Conservation (phyloP, 1,139 yeast genomes). For the Nakaseomyces uthaithaninus region DNA sequence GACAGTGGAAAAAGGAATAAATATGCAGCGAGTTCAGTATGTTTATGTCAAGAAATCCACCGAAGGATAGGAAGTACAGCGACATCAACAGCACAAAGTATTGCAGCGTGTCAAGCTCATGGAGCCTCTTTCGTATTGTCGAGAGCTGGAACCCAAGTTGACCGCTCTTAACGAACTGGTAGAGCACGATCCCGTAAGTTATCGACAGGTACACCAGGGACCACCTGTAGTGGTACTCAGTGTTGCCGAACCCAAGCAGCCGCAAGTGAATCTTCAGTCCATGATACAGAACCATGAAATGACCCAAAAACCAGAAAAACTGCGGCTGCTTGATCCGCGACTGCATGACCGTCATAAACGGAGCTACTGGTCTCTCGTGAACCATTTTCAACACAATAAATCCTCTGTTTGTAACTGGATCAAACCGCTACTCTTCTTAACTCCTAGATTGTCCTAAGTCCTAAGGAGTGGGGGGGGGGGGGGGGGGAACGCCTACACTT, state of each 20-base stretch:
- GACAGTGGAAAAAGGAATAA: conserved; percentile 50
- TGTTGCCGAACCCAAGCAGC: conserved; percentile 13
- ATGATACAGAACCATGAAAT: conserved; percentile 27
- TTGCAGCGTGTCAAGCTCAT: conserved; percentile 27
- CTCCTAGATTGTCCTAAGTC: no score
- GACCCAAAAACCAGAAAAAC: conserved; percentile 31
- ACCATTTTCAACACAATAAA: conserved; percentile 2
- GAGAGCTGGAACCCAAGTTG: conserved; percentile 16
- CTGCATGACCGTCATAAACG: conserved; percentile 19
- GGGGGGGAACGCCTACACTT: no score
- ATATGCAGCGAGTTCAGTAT: conserved; percentile 46
- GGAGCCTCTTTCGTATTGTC: conserved; percentile 17
- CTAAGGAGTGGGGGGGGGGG: no score
- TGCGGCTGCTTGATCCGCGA: conserved; percentile 29
- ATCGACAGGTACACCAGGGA: conserved; percentile 20
- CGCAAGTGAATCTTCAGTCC: conserved; percentile 22
- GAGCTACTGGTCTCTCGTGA: conserved; percentile 16
- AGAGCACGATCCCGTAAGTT: conserved; percentile 30
- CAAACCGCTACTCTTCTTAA: no score
- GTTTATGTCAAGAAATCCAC: conserved; percentile 30
- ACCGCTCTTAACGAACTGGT: conserved; percentile 29
- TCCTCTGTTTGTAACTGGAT: neutral
- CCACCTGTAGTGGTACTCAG: conserved; percentile 25
- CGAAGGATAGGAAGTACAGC: conserved; percentile 16
- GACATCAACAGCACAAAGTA: conserved; percentile 23